Percentiles rank a stretch among this genome's conserved stretches.
phyloP scores from a whole-genome alignment of 2,329 filamentous ascomycete species.

The Lasiodiplodia citricola region DNA sequence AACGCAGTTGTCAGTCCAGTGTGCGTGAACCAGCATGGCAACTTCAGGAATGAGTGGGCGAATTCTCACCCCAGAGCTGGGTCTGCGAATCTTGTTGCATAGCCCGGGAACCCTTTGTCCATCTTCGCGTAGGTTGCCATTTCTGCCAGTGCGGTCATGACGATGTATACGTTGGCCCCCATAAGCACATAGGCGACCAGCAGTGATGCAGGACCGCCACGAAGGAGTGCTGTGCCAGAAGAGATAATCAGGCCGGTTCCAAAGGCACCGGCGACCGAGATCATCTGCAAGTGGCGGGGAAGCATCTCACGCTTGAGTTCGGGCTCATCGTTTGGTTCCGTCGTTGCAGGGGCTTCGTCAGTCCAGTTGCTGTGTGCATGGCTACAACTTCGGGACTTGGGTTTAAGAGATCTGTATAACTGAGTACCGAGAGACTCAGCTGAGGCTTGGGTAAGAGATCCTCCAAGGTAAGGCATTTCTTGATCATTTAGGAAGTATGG shows the following conservation, averaged over 20 bases:
- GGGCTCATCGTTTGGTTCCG: neutral
- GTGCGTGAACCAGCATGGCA: neutral
- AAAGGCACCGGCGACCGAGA: conserved; percentile 25
- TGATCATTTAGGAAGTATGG: neutral
- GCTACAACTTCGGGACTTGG: neutral
- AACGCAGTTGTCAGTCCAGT: neutral
- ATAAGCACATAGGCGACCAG: conserved; percentile 57
- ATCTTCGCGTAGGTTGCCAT: conserved; percentile 81
- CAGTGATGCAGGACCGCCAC: conserved; percentile 52
- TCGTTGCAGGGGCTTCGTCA: neutral
- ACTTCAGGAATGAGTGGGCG: neutral
- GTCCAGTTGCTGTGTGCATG: neutral
- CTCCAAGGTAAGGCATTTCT: neutral
- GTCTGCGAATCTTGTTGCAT: conserved; percentile 76
- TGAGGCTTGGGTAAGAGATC: neutral
- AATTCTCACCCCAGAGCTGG: conserved; percentile 62
- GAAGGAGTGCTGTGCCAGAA: conserved; percentile 24
- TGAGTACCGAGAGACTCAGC: neutral
- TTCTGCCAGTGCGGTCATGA: conserved; percentile 70
- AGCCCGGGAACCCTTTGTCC: conserved; percentile 75
- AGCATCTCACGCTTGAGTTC: conserved; percentile 16
- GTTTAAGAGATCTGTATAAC: neutral
- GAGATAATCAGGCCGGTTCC: conserved; percentile 29
- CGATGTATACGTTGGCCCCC: conserved; percentile 73
- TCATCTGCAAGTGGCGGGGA: conserved; percentile 17